phyloP scores from a whole-genome alignment of 139 green algal species.

The Micromonas pusilla region DNA sequence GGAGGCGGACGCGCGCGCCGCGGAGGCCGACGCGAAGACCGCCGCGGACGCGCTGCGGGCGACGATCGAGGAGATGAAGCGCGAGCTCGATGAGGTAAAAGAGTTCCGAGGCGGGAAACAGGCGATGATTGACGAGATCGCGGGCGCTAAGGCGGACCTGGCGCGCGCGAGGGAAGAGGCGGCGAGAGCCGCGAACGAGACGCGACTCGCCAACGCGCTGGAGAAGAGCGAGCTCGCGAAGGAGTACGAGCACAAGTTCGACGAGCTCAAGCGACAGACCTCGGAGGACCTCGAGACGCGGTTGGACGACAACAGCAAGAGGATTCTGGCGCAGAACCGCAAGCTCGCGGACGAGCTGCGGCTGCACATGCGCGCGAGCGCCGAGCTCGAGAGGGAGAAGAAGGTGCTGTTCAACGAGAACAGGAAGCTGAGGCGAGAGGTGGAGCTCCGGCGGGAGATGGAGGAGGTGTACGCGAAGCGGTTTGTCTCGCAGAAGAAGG shows the following conservation, averaged over 20 bases:
- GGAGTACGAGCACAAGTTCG: constrained; percentile 64
- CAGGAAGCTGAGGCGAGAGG: constrained; percentile 53
- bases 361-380: constrained; percentile 61
- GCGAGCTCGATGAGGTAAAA: constrained; percentile 1
- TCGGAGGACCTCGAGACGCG: constrained; percentile 63
- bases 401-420: constrained; percentile 56
- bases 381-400: constrained; percentile 62
- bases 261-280: constrained; percentile 56
- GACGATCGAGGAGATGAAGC: constrained; percentile 18
- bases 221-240: constrained; percentile 54
- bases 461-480: constrained; percentile 69
- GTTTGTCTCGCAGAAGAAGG: constrained; percentile 48
- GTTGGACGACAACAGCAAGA: constrained; percentile 60
- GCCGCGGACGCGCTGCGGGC: constrained; percentile 6
- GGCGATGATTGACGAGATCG: constrained; percentile 14
- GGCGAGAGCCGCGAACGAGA: constrained; percentile 41
- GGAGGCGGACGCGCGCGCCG: neutral
- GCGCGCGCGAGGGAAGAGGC: neutral
- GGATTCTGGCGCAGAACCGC: constrained; percentile 66
- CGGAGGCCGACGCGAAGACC: constrained; percentile 1
- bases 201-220: too few relatives aligned
- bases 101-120: constrained; percentile 47
- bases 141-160: neutral
- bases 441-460: constrained; percentile 59
- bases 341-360: constrained; percentile 68